A percentile compares a stretch with the other conserved stretches of the same genome.
These are phyloP conservation scores for Zoysia pacifica DNA, from an alignment of 176 grass and related monocot genomes.

Conservation along the genomic window DNA sequence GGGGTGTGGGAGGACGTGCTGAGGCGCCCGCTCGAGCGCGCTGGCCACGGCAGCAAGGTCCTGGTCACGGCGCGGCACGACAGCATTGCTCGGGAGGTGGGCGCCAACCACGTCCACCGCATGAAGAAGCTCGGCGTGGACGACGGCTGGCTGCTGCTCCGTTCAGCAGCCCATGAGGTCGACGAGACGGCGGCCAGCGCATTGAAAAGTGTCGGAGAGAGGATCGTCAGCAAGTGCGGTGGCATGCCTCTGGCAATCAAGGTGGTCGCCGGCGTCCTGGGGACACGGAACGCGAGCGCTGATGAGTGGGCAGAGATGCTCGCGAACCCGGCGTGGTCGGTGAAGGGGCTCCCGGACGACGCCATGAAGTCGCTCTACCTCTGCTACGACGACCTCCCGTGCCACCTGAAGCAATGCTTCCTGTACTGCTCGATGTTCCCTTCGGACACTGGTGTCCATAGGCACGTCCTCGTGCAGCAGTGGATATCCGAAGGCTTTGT, in stretches of 20 bases:
- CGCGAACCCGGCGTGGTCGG: constrained; percentile 45
- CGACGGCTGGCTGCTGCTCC: constrained; percentile 57
- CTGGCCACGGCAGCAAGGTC: constrained; percentile 55
- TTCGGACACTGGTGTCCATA: constrained; percentile 32
- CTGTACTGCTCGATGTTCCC: constrained; percentile 72
- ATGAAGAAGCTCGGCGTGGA: constrained; percentile 41
- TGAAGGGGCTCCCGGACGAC: constrained; percentile 47
- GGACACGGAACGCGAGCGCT: constrained; percentile 32
- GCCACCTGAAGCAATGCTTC: constrained; percentile 76
- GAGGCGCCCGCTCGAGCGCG: constrained; percentile 31
- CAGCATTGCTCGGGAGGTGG: constrained; percentile 47
- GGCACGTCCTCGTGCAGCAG: constrained; percentile 40
- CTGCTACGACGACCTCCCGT: constrained; percentile 63
- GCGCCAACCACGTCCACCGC: constrained; percentile 48
- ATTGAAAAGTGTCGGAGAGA: constrained; percentile 40
- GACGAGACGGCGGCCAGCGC: constrained; percentile 11
- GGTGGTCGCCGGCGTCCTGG: constrained; percentile 54
- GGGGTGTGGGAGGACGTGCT: constrained; percentile 54
- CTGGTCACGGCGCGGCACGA: constrained; percentile 50
- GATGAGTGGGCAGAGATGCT: constrained; percentile 43
- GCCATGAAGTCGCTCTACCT: constrained; percentile 60
- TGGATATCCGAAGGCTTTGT: constrained; percentile 73
- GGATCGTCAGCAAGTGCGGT: constrained; percentile 52
- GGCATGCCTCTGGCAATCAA: constrained; percentile 60
- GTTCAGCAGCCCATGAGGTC: constrained; percentile 18